A percentile compares a stretch with the other conserved stretches of the same genome.
These are phyloP conservation scores for Calonectria ilicicola DNA, from an alignment of 2,329 filamentous ascomycete genomes.

Conservation along the genomic window DNA sequence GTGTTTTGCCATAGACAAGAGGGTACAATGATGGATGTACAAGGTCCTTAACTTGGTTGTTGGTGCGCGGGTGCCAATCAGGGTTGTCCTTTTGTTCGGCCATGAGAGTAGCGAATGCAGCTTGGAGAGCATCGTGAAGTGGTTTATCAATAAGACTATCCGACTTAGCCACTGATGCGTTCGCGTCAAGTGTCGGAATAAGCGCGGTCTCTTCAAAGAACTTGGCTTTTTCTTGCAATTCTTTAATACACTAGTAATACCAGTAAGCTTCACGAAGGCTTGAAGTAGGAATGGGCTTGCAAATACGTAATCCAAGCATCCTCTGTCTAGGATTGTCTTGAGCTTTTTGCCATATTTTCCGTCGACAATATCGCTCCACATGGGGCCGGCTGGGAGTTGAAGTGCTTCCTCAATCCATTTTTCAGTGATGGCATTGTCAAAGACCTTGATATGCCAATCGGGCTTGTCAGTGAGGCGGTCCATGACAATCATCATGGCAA, in stretches of 20 bases:
- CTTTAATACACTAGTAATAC: slow-evolving; percentile 41
- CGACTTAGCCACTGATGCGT: slow-evolving; percentile 35
- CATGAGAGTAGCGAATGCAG: slow-evolving; percentile 32
- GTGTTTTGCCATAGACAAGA: slow-evolving; percentile 39
- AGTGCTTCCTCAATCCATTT: slow-evolving; percentile 37
- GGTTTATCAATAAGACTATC: slow-evolving; percentile 27
- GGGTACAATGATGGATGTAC: slow-evolving; percentile 34
- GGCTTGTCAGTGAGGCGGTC: slow-evolving; percentile 52
- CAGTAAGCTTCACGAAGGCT: not conserved
- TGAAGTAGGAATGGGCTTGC: not conserved
- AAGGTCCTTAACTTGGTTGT: slow-evolving; percentile 21
- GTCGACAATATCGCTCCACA: slow-evolving; percentile 21
- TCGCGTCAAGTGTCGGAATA: slow-evolving; percentile 45
- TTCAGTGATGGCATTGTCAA: slow-evolving; percentile 35
- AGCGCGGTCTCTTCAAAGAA: slow-evolving; percentile 52
- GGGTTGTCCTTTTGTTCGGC: slow-evolving; percentile 29
- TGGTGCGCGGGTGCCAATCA: slow-evolving; percentile 29
- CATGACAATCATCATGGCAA: slow-evolving; percentile 50
- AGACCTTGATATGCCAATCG: slow-evolving; percentile 48
- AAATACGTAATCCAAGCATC: slow-evolving; percentile 30
- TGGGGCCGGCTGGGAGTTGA: slow-evolving; percentile 8
- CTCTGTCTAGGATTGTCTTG: slow-evolving; percentile 22
- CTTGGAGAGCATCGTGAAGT: slow-evolving; percentile 23
- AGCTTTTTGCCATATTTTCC: not conserved
- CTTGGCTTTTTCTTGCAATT: slow-evolving; percentile 60